Percentiles rank a stretch among this genome's conserved stretches.
These are phyloP conservation scores for Nakazawaea populi DNA, from an alignment of 805 yeast genomes.

Conservation along the genomic window DNA sequence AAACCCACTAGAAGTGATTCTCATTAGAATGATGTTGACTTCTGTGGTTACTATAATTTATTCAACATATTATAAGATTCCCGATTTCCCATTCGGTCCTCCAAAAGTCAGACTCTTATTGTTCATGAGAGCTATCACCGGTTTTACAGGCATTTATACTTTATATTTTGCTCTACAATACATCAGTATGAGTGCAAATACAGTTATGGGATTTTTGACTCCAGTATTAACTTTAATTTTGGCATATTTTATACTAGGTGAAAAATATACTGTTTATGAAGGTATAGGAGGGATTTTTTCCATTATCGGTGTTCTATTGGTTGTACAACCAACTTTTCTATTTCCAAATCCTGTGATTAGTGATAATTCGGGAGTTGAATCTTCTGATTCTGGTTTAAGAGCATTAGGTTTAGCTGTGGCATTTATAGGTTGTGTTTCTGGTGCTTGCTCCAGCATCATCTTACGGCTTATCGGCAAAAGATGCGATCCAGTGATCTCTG, in stretches of 20 bases:
- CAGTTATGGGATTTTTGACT: constrained; percentile 36
- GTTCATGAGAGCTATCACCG: constrained; percentile 30
- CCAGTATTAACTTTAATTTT: constrained; percentile 40
- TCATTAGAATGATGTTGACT: constrained; percentile 37
- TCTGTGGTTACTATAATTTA: constrained; percentile 31
- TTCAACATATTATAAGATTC: constrained; percentile 27
- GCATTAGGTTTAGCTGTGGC: constrained; percentile 34
- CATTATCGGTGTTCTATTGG: constrained; percentile 33
- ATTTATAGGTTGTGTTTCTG: constrained; percentile 34
- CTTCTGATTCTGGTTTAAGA: constrained; percentile 32
- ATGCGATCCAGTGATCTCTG: constrained; percentile 38
- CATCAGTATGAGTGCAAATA: constrained; percentile 37
- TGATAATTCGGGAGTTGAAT: constrained; percentile 30
- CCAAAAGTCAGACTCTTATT: constrained; percentile 24
- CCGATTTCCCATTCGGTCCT: constrained; percentile 40
- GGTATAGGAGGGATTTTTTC: constrained; percentile 32
- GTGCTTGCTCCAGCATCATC: constrained; percentile 31
- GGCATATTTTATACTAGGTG: constrained; percentile 33
- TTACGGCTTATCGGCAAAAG: constrained; percentile 35
- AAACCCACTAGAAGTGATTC: constrained; percentile 37
- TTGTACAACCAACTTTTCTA: constrained; percentile 38
- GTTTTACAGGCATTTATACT: constrained; percentile 38
- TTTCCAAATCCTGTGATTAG: constrained; percentile 16
- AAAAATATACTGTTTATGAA: constrained; percentile 33
- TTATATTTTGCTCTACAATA: constrained; percentile 37